Base-by-base conservation (phyloP, 805 yeast species). In the Komagataella ulmi region DNA sequence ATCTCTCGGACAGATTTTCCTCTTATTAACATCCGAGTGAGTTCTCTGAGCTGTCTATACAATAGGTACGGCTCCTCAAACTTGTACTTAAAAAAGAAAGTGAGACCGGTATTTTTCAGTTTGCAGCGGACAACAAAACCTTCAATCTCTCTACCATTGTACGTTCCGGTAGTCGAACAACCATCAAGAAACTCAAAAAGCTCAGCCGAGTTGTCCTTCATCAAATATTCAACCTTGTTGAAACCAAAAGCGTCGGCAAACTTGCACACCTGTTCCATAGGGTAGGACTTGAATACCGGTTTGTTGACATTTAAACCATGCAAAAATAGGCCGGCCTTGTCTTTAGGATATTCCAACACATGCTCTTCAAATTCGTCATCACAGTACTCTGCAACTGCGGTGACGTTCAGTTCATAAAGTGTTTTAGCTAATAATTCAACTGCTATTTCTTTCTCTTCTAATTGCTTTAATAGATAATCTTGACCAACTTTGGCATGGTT, bases 281-380 rank as follows among this genome's bases (percentile, higher is more conserved):
- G 75, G 51, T 75, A 72, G 0, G 98, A 89, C 17, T 64, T 57
- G 62, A 93, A 91, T 7, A 67, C 59, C 0, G 80, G 75, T 1
- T 72, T 68, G 60, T 93, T 93, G 50, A 65, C 59, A 64, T 93
- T 93, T 47, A 93, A 65, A 0, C 99, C 99, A 63, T 91, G 98
- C 17, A 93, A 64, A 58, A 93, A 93, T 5, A 93, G 68, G 0
- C 99, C 99, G 0, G 96, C 80, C 7, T 67, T 68, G 0, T 82
- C 81, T 1, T 70, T 71, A 2, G 73, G 63, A 61, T 93, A 93
- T 53, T 82, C 83, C 49, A 93, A 70, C 6, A 93, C 86, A 63
- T 93, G 99, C 64, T 93, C 98, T 63, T 93, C 99, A 64, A 93
- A 93, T 0, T 65, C 66, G 60, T 93, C 99, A 62, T 93, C 97